These are phyloP conservation scores for Amauroascus niger DNA, from an alignment of 2,329 filamentous ascomycete genomes.

Conservation along the genomic window DNA sequence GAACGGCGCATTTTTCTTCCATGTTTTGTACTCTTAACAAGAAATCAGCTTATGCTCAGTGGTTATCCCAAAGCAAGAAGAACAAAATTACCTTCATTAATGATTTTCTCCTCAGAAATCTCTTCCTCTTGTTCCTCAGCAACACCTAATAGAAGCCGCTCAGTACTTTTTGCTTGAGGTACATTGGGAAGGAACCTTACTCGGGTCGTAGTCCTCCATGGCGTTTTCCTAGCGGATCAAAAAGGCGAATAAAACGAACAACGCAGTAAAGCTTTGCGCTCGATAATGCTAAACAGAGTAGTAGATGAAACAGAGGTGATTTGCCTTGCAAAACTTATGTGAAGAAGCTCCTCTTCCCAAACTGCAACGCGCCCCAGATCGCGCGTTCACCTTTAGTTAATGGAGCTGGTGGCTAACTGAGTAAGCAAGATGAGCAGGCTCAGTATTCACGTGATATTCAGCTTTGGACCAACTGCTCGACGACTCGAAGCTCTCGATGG, in stretches of 20 bases:
- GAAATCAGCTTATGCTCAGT: not conserved
- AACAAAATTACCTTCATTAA: constrained; percentile 68
- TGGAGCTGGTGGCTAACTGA: not conserved
- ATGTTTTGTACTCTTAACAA: constrained; percentile 85
- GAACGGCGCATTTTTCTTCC: constrained; percentile 99
- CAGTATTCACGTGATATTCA: not conserved
- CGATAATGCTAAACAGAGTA: not conserved
- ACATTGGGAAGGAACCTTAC: not conserved
- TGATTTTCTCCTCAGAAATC: constrained; percentile 71
- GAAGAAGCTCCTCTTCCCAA: not conserved
- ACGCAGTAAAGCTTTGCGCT: not conserved
- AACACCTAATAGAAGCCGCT: not conserved
- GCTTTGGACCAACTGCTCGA: not conserved
- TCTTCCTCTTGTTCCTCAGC: constrained; percentile 54
- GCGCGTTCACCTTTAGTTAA: not conserved
- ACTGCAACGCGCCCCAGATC: not conserved
- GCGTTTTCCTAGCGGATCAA: not conserved
- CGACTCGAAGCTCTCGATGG: not conserved
- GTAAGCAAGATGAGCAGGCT: no score
- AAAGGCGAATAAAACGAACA: not conserved
- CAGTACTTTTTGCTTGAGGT: not conserved
- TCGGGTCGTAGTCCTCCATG: constrained; percentile 10
- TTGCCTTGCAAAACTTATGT: no score
- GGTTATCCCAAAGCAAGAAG: not conserved
- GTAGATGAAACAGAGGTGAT: no score